Conservation (phyloP, 345 rosid species). For the Geranium brycei region DNA sequence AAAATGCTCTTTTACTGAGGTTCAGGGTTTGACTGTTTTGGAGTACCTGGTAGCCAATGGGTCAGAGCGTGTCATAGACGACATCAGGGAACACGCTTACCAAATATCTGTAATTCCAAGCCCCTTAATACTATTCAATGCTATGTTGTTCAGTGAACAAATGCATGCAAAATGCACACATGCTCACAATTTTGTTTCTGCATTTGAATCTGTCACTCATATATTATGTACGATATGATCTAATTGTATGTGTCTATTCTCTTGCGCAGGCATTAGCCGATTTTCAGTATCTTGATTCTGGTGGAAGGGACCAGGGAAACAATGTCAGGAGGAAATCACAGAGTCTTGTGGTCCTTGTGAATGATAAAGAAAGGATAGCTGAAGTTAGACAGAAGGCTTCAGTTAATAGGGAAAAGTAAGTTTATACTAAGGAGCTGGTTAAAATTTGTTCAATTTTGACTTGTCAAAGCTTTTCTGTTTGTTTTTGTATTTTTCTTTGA, state of each 20-base stretch:
- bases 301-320: constrained; percentile 92
- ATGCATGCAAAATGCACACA: too few relatives aligned
- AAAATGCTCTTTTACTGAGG: constrained; percentile 11
- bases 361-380: constrained; percentile 79
- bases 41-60: constrained; percentile 89
- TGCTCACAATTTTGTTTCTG: too few relatives aligned
- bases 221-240: neutral
- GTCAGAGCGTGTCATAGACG: constrained; percentile 84
- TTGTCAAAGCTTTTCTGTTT: neutral
- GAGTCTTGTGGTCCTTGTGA: constrained; percentile 74
- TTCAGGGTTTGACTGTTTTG: constrained; percentile 77
- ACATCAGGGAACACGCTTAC: constrained; percentile 72
- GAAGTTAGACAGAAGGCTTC: constrained; percentile 95
- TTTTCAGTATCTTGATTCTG: constrained; percentile 87
- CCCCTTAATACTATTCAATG: neutral
- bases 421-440: constrained; percentile 10
- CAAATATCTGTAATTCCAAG: constrained; percentile 64
- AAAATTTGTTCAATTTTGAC: neutral
- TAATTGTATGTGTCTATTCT: neutral
- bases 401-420: constrained; percentile 85
- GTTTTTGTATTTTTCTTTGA: neutral
- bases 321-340: constrained; percentile 96
- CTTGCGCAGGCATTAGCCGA: constrained; percentile 53
- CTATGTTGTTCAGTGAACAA: too few relatives aligned
- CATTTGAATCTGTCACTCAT: neutral